Percentiles rank a stretch among this genome's conserved stretches.
phyloP scores from a whole-genome alignment of 2,329 filamentous ascomycete genomes.

The Penicillium janthinellum region DNA sequence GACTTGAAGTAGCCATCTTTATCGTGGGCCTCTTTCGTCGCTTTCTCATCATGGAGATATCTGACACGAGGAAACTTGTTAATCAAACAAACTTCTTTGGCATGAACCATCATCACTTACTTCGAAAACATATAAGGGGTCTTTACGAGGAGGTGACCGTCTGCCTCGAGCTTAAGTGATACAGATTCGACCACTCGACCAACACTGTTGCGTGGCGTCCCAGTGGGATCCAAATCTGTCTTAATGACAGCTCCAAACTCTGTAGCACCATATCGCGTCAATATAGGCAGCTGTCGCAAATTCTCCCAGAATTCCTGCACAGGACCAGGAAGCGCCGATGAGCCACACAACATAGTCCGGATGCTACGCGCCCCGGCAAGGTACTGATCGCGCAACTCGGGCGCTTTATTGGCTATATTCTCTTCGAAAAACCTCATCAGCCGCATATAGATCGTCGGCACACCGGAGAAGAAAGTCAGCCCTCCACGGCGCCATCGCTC shows the following conservation, averaged over 20 bases:
- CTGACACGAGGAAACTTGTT: neutral
- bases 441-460: conserved; percentile 53
- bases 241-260: conserved; percentile 50
- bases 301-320: conserved; percentile 54
- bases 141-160: conserved; percentile 51
- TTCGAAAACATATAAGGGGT: conserved; percentile 43
- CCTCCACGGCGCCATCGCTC: conserved; percentile 44
- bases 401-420: conserved; percentile 31
- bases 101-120: conserved; percentile 24
- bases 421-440: conserved; percentile 47
- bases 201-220: conserved; percentile 26
- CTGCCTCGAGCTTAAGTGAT: conserved; percentile 48
- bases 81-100: too few relatives aligned
- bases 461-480: conserved; percentile 50
- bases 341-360: conserved; percentile 38
- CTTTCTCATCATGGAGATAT: conserved; percentile 44
- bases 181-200: conserved; percentile 43
- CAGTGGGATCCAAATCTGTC: conserved; percentile 36
- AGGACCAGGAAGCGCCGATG: conserved; percentile 52
- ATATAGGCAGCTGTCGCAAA: conserved; percentile 34
- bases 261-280: conserved; percentile 49
- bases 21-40: conserved; percentile 47
- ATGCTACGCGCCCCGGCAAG: conserved; percentile 38
- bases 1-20: conserved; percentile 51
- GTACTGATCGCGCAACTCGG: conserved; percentile 38